Conservation (phyloP, 106 monocot genomes). For the Vanilla planifolia region DNA sequence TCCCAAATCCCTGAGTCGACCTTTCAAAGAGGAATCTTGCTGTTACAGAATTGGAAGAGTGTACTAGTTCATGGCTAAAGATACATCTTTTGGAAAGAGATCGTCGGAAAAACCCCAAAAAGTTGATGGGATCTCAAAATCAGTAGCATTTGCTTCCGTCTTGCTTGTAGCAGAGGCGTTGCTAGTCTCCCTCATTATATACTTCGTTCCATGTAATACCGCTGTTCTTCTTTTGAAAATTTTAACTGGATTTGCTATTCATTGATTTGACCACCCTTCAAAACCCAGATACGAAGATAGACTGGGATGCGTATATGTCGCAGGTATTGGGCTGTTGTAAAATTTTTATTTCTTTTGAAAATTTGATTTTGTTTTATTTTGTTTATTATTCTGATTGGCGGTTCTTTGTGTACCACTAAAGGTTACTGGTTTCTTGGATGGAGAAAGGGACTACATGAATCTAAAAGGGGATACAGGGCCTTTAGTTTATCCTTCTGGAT, state of each 20-base stretch:
- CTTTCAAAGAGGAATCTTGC: too few species aligned
- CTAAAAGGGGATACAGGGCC: constrained; percentile 93
- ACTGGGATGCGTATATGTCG: constrained; percentile 99
- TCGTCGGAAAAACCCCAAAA: background rate
- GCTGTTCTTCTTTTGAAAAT: constrained; percentile 3
- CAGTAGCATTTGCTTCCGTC: constrained; percentile 16
- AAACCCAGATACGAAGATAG: constrained; percentile 95
- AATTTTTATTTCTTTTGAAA: background rate
- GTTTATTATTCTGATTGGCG: too few species aligned
- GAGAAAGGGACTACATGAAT: constrained; percentile 92
- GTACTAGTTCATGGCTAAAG: background rate
- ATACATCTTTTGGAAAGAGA: background rate
- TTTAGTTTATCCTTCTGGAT: constrained; percentile 93
- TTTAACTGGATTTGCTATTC: constrained; percentile 1
- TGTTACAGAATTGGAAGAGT: too few species aligned
- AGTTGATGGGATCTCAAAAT: constrained; percentile 6
- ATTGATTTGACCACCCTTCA: too few species aligned
- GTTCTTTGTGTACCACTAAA: constrained; percentile 8
- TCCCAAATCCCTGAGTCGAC: too few species aligned
- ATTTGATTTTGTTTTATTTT: too few species aligned
- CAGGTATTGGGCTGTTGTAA: constrained; percentile 45
- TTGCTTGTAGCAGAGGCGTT: constrained; percentile 53
- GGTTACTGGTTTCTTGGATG: constrained; percentile 91
- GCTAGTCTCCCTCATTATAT: constrained; percentile 73
- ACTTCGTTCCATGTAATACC: constrained; percentile 77